Percentiles rank a stretch among this genome's conserved stretches.
phyloP scores from a whole-genome alignment of 225 moss, liverwort and hornwort genomes.

The Rhytidiadelphus loreus region DNA sequence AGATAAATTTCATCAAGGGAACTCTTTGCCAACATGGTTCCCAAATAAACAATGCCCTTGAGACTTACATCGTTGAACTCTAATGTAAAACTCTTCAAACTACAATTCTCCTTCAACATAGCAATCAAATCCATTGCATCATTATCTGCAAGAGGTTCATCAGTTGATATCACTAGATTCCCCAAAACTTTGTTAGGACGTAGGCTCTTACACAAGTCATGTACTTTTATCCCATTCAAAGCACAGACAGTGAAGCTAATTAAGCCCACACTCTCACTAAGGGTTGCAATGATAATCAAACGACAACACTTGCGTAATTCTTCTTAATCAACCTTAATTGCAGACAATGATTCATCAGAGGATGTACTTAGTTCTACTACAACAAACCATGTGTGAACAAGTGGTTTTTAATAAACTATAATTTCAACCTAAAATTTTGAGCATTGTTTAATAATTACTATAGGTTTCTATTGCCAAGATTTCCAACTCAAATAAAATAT shows the following conservation, averaged over 20 bases:
- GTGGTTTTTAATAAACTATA: no score
- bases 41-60: background rate
- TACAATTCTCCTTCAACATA: background rate
- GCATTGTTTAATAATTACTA: no score
- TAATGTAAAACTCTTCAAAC: background rate
- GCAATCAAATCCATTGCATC: background rate
- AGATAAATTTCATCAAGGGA: background rate
- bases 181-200: background rate
- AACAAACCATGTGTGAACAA: no score
- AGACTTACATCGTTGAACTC: fast-evolving
- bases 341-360: no score
- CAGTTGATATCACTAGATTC: fast-evolving
- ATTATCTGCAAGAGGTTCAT: background rate
- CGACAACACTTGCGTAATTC: background rate
- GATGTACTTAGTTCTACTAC: no score
- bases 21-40: background rate
- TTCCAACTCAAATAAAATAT: no score
- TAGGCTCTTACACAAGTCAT: background rate
- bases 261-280: background rate
- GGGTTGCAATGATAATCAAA: background rate
- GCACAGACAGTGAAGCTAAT: fast-evolving
- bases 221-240: no score
- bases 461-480: no score
- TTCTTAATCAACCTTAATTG: background rate
- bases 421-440: no score